Evolutionary conservation across 345 rosid species (phyloP).

Genomic region (Citrus medica): DNA sequence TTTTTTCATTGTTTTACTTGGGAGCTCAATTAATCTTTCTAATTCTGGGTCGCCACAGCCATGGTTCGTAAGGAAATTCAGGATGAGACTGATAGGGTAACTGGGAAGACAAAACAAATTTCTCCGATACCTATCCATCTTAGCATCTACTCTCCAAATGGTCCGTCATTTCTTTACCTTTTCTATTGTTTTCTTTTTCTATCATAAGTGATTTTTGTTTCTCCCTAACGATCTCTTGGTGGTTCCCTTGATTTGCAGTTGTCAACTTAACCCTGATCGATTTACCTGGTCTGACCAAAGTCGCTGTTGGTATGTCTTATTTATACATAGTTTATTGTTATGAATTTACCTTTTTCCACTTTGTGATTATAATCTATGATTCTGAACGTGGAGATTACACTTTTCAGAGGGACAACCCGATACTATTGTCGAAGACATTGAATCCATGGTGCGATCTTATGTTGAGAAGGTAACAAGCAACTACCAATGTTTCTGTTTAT

Average conservation of each 20-base stretch:
- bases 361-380: neutral
- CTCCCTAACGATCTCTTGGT: neutral
- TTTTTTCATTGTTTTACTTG: neutral
- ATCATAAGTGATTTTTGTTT: neutral
- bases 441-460: conserved; percentile 82
- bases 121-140: conserved; percentile 95
- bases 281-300: conserved; percentile 94
- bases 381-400: conserved; percentile 13
- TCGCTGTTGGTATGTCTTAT: conserved; percentile 70
- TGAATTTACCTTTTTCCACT: neutral
- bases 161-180: conserved; percentile 21
- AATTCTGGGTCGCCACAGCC: conserved; percentile 36
- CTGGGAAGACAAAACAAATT: conserved; percentile 84
- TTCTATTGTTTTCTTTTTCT: neutral
- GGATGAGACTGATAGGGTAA: conserved; percentile 89
- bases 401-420: conserved; percentile 94
- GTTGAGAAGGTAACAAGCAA: conserved; percentile 73
- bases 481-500: neutral
- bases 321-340: neutral
- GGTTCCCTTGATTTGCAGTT: conserved; percentile 46
- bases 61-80: conserved; percentile 83
- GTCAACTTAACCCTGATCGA: conserved; percentile 93
- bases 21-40: neutral
- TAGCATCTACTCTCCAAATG: conserved; percentile 86
- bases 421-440: conserved; percentile 77